These are phyloP conservation scores for Paramecium tetraurelia DNA, from an alignment of 73 alveolate species.

Conservation along the genomic window DNA sequence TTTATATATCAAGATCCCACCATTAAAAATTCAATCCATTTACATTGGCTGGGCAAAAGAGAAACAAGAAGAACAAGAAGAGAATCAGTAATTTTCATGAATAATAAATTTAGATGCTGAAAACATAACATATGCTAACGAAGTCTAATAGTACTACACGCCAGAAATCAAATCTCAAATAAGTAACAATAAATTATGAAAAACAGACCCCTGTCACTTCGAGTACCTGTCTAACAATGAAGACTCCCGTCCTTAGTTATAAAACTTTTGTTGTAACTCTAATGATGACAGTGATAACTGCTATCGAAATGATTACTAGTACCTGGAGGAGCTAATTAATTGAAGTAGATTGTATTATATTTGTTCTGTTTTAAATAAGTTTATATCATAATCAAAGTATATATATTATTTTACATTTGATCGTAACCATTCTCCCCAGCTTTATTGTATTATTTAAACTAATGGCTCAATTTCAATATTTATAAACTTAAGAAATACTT, in stretches of 20 bases:
- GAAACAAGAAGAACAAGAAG: neutral
- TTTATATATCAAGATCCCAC: constrained; percentile 2
- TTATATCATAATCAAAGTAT: neutral
- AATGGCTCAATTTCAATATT: neutral
- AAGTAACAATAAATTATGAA: neutral
- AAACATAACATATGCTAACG: neutral
- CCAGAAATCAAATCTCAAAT: neutral
- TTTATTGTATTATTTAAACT: neutral
- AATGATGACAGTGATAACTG: neutral
- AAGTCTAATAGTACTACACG: neutral
- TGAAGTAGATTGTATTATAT: neutral
- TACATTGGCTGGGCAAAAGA: constrained; percentile 29
- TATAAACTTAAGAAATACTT: neutral
- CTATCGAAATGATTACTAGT: neutral
- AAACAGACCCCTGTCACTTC: neutral
- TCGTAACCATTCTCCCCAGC: neutral
- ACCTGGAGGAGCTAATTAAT: neutral
- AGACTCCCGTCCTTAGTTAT: constrained; percentile 15
- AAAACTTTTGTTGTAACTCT: neutral
- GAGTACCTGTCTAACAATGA: neutral
- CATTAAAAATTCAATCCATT: constrained; percentile 37
- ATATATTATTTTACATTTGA: neutral
- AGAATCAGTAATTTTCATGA: neutral
- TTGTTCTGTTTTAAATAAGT: neutral
- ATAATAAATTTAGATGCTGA: neutral